Conservation (phyloP, 208 protist species). For the Balamuthia mandrillaris region DNA sequence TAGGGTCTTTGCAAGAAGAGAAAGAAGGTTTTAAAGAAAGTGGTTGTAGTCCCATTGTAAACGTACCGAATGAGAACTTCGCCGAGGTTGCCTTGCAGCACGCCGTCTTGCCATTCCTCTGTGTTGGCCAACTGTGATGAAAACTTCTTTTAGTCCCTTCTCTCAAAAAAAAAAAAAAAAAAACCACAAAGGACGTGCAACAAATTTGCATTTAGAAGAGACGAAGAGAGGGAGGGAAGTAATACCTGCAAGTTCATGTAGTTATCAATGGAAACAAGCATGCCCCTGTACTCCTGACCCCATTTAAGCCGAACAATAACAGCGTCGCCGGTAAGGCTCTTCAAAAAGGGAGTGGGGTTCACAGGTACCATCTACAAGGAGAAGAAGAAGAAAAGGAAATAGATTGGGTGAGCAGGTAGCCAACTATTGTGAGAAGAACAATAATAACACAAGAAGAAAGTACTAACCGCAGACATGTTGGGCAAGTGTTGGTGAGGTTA, state of each 20-base stretch:
- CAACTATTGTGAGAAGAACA: too few species aligned
- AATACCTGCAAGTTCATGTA: conserved; percentile 96
- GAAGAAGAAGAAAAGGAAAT: too few species aligned
- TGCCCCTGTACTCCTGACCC: conserved; percentile 95
- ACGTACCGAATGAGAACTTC: conserved; percentile 79
- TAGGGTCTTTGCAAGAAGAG: not conserved
- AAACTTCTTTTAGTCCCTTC: conserved; percentile 25
- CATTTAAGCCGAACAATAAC: conserved; percentile 97
- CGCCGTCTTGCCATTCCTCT: conserved; percentile 83
- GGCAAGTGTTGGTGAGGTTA: too few species aligned
- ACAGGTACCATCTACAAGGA: too few species aligned
- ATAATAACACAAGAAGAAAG: too few species aligned
- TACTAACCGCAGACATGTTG: too few species aligned
- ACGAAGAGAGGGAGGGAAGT: not conserved
- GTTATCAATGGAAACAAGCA: conserved; percentile 87
- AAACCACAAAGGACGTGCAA: not conserved
- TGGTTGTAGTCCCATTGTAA: not conserved
- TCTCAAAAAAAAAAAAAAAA: conserved; percentile 34
- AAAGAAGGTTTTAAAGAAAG: conserved; percentile 27
- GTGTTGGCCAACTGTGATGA: conserved; percentile 70
- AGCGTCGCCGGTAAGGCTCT: conserved; percentile 85
- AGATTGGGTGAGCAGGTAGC: too few species aligned
- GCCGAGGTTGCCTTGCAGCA: conserved; percentile 79
- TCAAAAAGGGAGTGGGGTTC: conserved; percentile 89
- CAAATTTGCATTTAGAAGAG: conserved; percentile 11